Conservation (phyloP, 805 yeast genomes). For the Candida peoriensis region DNA sequence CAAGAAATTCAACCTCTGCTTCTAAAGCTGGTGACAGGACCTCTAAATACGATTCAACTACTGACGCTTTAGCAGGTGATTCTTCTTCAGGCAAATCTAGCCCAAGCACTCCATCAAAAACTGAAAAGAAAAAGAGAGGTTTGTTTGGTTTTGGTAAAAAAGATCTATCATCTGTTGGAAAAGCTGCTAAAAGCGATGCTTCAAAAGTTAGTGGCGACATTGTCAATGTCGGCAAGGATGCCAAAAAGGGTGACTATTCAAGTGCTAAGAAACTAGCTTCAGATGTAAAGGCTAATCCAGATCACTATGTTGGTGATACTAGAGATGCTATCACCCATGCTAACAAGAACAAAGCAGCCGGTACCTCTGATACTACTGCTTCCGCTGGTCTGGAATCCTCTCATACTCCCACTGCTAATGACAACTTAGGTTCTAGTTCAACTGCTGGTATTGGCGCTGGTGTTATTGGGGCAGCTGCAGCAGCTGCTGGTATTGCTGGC, state of each 20-base stretch:
- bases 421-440: not conserved
- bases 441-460: not conserved
- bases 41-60: not conserved
- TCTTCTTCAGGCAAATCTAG: not conserved
- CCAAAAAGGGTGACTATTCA: slow-evolving; percentile 9
- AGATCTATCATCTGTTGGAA: slow-evolving; percentile 6
- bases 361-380: not conserved
- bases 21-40: not conserved
- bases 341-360: not conserved
- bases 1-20: no score
- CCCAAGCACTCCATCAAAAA: slow-evolving; percentile 3
- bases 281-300: slow-evolving; percentile 7
- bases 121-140: slow-evolving; percentile 2
- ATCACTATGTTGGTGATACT: slow-evolving; percentile 8
- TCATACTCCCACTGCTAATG: not conserved
- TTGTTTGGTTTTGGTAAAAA: slow-evolving; percentile 9
- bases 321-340: slow-evolving; percentile 3
- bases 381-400: not conserved
- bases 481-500: no score
- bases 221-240: slow-evolving; percentile 13
- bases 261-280: slow-evolving; percentile 8
- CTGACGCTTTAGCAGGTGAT: slow-evolving; percentile 1
- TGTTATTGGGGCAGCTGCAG: no score
- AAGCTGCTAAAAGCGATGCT: slow-evolving; percentile 10
- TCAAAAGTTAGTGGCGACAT: slow-evolving; percentile 18